A percentile compares a stretch with the other conserved stretches of the same genome.
Conservation (phyloP, 768 basidiomycete species). For the Pseudohyphozyma bogoriensis region DNA sequence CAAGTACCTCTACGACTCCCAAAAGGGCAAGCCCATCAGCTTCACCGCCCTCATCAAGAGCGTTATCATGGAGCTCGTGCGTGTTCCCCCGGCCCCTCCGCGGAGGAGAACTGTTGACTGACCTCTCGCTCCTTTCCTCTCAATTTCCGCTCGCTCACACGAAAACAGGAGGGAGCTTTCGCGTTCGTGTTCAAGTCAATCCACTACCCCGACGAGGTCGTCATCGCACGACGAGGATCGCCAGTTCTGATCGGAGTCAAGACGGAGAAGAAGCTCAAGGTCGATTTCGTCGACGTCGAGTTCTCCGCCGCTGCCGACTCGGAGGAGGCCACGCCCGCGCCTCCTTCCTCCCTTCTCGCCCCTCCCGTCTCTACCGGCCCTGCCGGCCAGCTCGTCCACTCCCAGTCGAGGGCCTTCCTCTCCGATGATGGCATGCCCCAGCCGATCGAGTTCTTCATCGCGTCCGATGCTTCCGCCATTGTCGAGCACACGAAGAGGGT, state of each 20-base stretch:
- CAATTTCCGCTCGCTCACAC: not conserved
- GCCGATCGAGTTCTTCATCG: slow-evolving; percentile 98
- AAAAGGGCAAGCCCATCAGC: slow-evolving; percentile 67
- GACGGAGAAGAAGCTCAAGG: slow-evolving; percentile 99
- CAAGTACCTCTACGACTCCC: slow-evolving; percentile 94
- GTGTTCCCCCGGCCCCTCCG: slow-evolving; percentile 15
- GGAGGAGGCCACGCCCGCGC: slow-evolving; percentile 2
- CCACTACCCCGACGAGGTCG: slow-evolving; percentile 92
- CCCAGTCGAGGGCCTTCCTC: slow-evolving; percentile 96
- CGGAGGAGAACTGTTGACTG: not conserved
- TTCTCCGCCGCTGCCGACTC: slow-evolving; percentile 47
- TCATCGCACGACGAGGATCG: slow-evolving; percentile 91
- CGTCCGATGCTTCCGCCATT: slow-evolving; percentile 90
- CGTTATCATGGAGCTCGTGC: slow-evolving; percentile 78
- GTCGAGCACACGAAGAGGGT: slow-evolving; percentile 99
- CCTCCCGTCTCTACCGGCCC: slow-evolving; percentile 45
- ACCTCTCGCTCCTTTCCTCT: not conserved
- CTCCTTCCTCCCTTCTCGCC: slow-evolving; percentile 48
- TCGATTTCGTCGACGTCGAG: slow-evolving; percentile 98
- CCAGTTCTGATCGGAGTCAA: slow-evolving; percentile 96
- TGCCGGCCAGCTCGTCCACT: slow-evolving; percentile 65
- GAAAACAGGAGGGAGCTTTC: slow-evolving; percentile 86
- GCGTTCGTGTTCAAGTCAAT: slow-evolving; percentile 97
- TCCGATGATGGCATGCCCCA: slow-evolving; percentile 96
- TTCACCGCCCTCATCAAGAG: slow-evolving; percentile 91